Base-by-base conservation (phyloP, 1,284 basidiomycete species). In the Cerioporus squamosus region DNA sequence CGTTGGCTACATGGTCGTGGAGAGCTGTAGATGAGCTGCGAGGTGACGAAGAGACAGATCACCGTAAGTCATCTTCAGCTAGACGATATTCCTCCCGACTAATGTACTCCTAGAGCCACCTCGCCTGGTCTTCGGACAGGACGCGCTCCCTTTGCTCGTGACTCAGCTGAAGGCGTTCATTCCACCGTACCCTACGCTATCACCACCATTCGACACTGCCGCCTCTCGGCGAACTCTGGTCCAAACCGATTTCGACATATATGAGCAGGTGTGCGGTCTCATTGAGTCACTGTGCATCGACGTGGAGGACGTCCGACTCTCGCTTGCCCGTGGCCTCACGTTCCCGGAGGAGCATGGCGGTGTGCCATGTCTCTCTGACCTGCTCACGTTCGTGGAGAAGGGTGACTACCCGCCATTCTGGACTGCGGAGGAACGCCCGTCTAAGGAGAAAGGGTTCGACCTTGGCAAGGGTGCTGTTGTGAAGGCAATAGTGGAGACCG, bases 391-490 rank as follows among this genome's bases (percentile, higher is more conserved):
- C 69, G 82, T 94, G 55, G 89, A 93, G 59, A 73, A 78, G 55
- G 90, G 87, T 6, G 76, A 77, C 42, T 87, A 90, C 63, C 84
- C 88, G 2, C 77, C 81, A 0, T 75, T 84, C 43, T 94, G 92
- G 92, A 63, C 69, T 1, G 55, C 62, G 10, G 72, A 76, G 42
- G 77, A 80, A 51, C 68, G 67, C 12, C 62, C 66, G 22, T 70
- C 74, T 38, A 87, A 84, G 73, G 81, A 88, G 67, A 93, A 93
- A 68, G 79, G 81, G 0, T 89, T 97, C 57, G 85, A 88, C 58
- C 81, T 87, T 26, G 91, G 91, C 73, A 98, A 97, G 77, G 91
- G 88, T 0, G 90, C 89, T 0, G 77, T 94, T 3, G 87, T 95
- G 66, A 93, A 93, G 66, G 85, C 88, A 1, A 81, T 97, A 17